Base-by-base conservation (phyloP, 352 stramenopile genomes). In the Elongisporangium anandrum region DNA sequence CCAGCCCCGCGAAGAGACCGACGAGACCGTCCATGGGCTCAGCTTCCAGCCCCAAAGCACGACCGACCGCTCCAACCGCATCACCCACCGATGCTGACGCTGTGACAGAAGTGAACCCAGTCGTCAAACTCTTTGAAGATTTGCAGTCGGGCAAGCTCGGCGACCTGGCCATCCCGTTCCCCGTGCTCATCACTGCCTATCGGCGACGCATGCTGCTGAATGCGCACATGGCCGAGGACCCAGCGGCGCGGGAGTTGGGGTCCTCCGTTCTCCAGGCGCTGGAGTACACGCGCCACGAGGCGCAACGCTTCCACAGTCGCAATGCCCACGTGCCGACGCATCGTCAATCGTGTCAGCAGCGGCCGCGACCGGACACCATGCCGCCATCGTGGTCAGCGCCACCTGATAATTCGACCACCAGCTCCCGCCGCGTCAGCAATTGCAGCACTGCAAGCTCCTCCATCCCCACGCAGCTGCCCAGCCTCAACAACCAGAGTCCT, bases 141-240 rank as follows among this genome's bases (percentile, higher is more conserved):
- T 63, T 94, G 47, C 81, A 92, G 61, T 78, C 72, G 22, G 85
- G 85, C 9, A 90, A 89, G 55, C 72, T 94, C 0, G 85, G 85
- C 0, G 82, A 94, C 64, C 57, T 92, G 19, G 72, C 77, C 16
- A 77, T 92, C 24, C 80, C 79, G 7, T 92, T 94, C 26, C 81
- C 85, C 1, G 73, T 90, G 19, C 68, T 92, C 22, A 93, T 93
- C 69, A 90, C 81, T 3, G 85, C 85, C 12, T 92, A 92, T 26
- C 68, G 85, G 9, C 69, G 85, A 4, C 78, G 81, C 3, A 92
- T 94, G 84, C 69, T 92, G 9, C 64, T 94, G n/a, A 87, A 91
- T 45, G 84, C 84, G 0, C 84, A 94, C 73, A 94, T 94, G 84
- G 75, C 81, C 10, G 79, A 82, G 12, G 83, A 90, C 53, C 59